A percentile compares a stretch with the other conserved stretches of the same genome.
Conservation (phyloP, 345 rosid genomes). For the Populus alba region DNA sequence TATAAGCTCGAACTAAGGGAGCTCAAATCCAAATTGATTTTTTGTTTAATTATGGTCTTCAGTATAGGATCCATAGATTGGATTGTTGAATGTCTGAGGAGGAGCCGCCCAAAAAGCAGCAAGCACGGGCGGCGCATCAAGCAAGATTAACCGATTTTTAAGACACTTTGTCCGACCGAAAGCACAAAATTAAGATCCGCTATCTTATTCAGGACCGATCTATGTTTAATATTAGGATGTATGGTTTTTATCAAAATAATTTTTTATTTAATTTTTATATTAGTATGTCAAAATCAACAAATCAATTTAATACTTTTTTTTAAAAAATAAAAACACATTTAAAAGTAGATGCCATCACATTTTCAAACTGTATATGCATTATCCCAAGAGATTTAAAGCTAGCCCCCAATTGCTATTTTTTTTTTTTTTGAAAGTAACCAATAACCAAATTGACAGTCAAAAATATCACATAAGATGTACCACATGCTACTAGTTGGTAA, state of each 20-base stretch:
- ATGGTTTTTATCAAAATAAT: too few species aligned
- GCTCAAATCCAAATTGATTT: neutral
- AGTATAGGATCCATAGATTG: conserved; percentile 1
- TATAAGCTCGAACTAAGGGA: neutral
- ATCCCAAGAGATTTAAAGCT: neutral
- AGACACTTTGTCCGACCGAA: neutral
- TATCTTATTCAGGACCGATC: neutral
- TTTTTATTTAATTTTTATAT: too few species aligned
- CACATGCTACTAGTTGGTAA: neutral
- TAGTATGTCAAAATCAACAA: too few species aligned
- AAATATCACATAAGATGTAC: neutral
- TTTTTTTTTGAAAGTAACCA: too few species aligned
- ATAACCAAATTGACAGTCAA: neutral
- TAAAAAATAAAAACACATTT: too few species aligned
- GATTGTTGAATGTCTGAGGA: conserved; percentile 13
- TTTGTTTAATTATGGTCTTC: neutral
- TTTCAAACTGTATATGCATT: neutral
- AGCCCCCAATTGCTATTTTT: neutral
- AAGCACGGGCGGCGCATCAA: conserved; percentile 23
- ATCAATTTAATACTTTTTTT: too few species aligned
- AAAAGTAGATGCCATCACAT: too few species aligned
- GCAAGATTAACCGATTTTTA: neutral
- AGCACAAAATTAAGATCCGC: neutral
- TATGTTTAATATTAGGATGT: too few species aligned
- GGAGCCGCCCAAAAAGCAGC: conserved; percentile 22